Conservation (phyloP, 2,329 filamentous ascomycete genomes). For the Neoarthrinium moseri region DNA sequence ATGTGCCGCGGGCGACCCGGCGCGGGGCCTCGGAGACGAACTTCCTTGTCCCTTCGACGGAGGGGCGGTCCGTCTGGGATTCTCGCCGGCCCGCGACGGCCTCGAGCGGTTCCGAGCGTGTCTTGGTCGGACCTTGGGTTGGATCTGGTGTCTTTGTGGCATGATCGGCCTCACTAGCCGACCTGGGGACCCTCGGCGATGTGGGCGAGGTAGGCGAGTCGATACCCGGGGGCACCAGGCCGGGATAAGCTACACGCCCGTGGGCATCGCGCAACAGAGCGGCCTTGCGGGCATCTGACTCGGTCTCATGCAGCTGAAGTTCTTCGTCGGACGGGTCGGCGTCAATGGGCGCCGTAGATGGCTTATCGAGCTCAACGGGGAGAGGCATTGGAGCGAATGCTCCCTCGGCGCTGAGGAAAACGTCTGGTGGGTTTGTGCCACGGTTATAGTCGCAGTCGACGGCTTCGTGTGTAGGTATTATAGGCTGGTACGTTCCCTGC, state of each 20-base stretch:
- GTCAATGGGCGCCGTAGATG: slow-evolving; percentile 20
- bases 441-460: too few relatives aligned
- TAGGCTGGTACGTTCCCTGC: too few relatives aligned
- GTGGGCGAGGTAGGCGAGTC: slow-evolving; percentile 15
- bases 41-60: slow-evolving; percentile 12
- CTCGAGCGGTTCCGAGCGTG: slow-evolving; percentile 12
- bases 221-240: slow-evolving; percentile 21
- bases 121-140: slow-evolving; percentile 12
- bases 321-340: slow-evolving; percentile 13
- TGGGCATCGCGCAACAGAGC: slow-evolving; percentile 18
- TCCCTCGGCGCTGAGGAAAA: too few relatives aligned
- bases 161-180: background rate
- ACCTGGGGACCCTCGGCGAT: slow-evolving; percentile 8
- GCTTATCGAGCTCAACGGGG: slow-evolving; percentile 25
- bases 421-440: too few relatives aligned
- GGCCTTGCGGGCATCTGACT: slow-evolving; percentile 12
- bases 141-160: slow-evolving; percentile 6
- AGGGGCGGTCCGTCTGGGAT: slow-evolving; percentile 8
- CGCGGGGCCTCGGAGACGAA: slow-evolving; percentile 19
- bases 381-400: slow-evolving; percentile 17
- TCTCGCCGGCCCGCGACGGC: background rate
- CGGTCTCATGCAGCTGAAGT: slow-evolving; percentile 12
- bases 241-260: slow-evolving; percentile 21
- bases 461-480: too few relatives aligned
- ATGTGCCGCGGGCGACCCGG: slow-evolving; percentile 8